Base-by-base conservation (phyloP, 768 basidiomycete genomes). In the Lactifluus rugatus region DNA sequence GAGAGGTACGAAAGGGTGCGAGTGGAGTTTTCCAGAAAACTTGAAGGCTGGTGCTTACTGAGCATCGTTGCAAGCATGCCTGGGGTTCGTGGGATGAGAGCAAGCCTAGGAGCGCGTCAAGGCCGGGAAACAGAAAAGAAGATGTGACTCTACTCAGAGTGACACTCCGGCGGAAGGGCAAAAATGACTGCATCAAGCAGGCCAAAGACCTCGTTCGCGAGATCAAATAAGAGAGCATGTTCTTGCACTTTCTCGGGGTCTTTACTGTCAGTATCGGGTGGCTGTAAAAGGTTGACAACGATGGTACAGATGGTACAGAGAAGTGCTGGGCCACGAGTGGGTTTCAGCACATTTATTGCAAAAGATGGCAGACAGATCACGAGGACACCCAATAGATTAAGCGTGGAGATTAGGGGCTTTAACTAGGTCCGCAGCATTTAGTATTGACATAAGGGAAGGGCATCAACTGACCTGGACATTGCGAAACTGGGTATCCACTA, bases 1-100 rank as follows among this genome's bases (percentile, higher is more conserved):
- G 78, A 67, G 26, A 89, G 70, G 14, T 84, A 61, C n/a, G 79
- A 76, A 17, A 76, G 69, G 39, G 75, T 72, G 13, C 75, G 74
- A 48, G 71, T 45, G 19, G 56, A 63, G 19, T 28, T 28, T 32
- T 60, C 67, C 8, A 87, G 67, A 26, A 87, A 67, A 73, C 78
- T 77, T 5, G 66, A 58, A 2, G 84, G 80, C 52, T 83, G 84
- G 23, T 71, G 69, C 5, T 72, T 62, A 58, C 80, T 71, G 16
- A 89, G 70, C 23, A 89, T 69, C 14, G 68, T 72, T 52, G 74
- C 67, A 52, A 85, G 63, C 45, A 78, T 70, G 21, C 75, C 70
- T 23, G 70, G 68, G 32, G 73, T 72, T 32, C 70, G 71, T 8
- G 75, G 62, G 25, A 84, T 64, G 3, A 66, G 58, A 5, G 67